Percentiles rank a stretch among this genome's conserved stretches.
phyloP scores from a whole-genome alignment of 441 rosid species.

The Arabidopsis lyrata region DNA sequence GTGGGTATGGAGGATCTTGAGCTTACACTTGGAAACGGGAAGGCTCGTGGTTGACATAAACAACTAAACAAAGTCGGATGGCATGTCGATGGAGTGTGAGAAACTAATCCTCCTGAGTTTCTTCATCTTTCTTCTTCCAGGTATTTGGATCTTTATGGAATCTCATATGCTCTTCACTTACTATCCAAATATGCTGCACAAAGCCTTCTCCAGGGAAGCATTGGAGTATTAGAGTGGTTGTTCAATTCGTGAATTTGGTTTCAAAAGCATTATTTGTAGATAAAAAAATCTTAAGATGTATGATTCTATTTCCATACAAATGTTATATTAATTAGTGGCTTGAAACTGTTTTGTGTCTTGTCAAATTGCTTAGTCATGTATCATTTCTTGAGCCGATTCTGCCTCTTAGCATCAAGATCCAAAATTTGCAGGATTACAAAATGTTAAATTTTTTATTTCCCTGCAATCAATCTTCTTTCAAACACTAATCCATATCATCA shows the following conservation, averaged over 20 bases:
- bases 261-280: conserved; percentile 64
- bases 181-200: conserved; percentile 40
- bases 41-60: conserved; percentile 58
- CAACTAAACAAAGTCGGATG: conserved; percentile 2
- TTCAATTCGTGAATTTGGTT: conserved; percentile 46
- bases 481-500: conserved; percentile 30
- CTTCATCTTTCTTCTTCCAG: conserved; percentile 19
- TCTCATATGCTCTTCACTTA: conserved; percentile 26
- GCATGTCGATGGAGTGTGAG: conserved; percentile 27
- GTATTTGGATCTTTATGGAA: conserved; percentile 23
- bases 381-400: conserved; percentile 6
- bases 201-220: conserved; percentile 45
- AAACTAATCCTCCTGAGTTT: conserved; percentile 18
- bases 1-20: conserved; percentile 93
- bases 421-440: conserved; percentile 26
- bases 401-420: conserved; percentile 15
- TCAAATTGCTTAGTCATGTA: conserved; percentile 22
- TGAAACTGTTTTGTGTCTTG: conserved; percentile 32
- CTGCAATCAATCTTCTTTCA: conserved; percentile 24
- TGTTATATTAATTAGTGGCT: conserved; percentile 40
- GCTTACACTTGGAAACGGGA: conserved; percentile 89
- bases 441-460: conserved; percentile 30
- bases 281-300: conserved; percentile 41
- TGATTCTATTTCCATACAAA: conserved; percentile 33
- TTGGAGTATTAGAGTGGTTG: conserved; percentile 39